phyloP scores from a whole-genome alignment of 2,329 filamentous ascomycete species.

The Cladosporium sp. region DNA sequence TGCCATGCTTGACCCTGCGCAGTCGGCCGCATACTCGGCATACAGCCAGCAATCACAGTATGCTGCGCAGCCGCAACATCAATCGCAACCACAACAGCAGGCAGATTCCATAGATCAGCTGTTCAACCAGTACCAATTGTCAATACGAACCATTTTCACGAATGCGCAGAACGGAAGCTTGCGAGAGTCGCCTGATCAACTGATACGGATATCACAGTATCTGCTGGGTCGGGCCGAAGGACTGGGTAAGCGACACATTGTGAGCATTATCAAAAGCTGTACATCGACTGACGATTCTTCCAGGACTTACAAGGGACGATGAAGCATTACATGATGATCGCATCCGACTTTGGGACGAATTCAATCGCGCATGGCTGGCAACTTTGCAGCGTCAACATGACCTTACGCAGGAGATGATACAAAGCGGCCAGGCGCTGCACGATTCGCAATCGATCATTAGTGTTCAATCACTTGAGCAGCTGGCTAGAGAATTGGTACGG shows the following conservation, averaged over 20 bases:
- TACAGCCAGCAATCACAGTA: conserved; percentile 18
- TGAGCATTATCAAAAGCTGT: neutral
- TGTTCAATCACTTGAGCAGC: conserved; percentile 65
- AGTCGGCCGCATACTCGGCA: conserved; percentile 27
- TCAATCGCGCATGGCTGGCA: conserved; percentile 88
- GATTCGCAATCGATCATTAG: conserved; percentile 61
- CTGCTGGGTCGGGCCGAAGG: conserved; percentile 61
- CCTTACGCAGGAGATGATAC: conserved; percentile 57
- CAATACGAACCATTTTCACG: conserved; percentile 63
- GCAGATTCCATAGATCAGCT: conserved; percentile 52
- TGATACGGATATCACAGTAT: conserved; percentile 64
- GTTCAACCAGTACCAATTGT: conserved; percentile 59
- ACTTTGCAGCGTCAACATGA: conserved; percentile 81
- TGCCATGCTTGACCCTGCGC: conserved; percentile 50
- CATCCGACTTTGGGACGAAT: conserved; percentile 85
- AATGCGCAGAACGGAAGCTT: conserved; percentile 62
- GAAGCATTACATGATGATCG: conserved; percentile 69
- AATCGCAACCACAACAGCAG: conserved; percentile 18
- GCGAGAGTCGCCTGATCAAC: conserved; percentile 53
- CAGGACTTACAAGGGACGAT: conserved; percentile 83
- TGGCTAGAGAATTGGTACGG: conserved; percentile 77
- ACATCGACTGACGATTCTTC: neutral
- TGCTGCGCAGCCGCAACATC: conserved; percentile 15
- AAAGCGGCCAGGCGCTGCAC: conserved; percentile 53
- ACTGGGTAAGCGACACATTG: conserved; percentile 53